These are phyloP conservation scores for Thelephora aurantiotincta DNA, from an alignment of 768 basidiomycete species.

Conservation along the genomic window DNA sequence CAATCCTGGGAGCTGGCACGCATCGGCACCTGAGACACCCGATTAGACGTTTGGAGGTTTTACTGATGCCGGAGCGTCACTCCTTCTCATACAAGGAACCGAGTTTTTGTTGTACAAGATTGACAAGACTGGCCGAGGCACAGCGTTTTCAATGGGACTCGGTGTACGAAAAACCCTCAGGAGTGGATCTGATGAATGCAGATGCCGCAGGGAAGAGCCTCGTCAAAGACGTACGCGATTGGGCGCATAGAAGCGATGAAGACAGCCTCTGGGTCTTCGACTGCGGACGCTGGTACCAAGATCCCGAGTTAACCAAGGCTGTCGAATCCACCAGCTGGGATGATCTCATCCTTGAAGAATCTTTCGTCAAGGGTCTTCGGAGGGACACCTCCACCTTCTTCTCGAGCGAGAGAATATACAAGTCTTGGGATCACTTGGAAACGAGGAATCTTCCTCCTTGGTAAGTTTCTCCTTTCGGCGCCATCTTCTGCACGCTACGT, in stretches of 20 bases:
- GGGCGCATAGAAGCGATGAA: constrained; percentile 9
- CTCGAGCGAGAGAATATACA: constrained; percentile 22
- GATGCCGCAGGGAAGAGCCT: constrained; percentile 7
- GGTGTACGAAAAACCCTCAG: constrained; percentile 5
- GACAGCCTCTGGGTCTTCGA: constrained; percentile 24
- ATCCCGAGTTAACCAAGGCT: constrained; percentile 11
- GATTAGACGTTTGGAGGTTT: too few relatives aligned
- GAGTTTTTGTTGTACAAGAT: constrained; percentile 4
- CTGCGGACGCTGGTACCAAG: constrained; percentile 20
- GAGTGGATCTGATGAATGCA: neutral
- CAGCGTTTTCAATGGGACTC: neutral
- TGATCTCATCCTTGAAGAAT: constrained; percentile 19
- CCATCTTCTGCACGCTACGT: too few relatives aligned
- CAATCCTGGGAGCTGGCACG: too few relatives aligned
- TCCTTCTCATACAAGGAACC: constrained; percentile 4
- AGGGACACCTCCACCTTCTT: constrained; percentile 27
- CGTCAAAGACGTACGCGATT: constrained; percentile 7
- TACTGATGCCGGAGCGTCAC: too few relatives aligned
- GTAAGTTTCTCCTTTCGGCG: neutral
- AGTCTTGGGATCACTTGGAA: constrained; percentile 26
- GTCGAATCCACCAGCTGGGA: constrained; percentile 19
- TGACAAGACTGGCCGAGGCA: neutral
- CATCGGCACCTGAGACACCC: too few relatives aligned
- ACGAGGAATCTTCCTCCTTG: constrained; percentile 10
- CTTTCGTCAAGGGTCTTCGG: constrained; percentile 20